phyloP scores from a whole-genome alignment of 2,329 filamentous ascomycete species.

The Alternaria sp. region DNA sequence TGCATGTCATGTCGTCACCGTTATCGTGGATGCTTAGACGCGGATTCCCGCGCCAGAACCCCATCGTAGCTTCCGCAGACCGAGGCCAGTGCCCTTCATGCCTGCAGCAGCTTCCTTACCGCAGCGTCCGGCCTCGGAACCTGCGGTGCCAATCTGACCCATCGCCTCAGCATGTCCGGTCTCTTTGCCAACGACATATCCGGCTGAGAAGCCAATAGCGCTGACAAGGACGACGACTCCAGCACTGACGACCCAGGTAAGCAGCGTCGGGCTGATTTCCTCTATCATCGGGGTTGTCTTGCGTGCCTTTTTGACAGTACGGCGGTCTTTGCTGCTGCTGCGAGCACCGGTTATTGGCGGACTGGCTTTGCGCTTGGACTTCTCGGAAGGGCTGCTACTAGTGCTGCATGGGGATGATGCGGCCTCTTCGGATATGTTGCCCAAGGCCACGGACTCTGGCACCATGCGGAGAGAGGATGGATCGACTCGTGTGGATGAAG shows the following conservation, averaged over 20 bases:
- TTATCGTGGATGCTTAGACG: conserved; percentile 8
- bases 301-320: conserved; percentile 53
- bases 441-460: conserved; percentile 64
- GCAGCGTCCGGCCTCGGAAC: conserved; percentile 41
- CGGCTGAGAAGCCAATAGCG: conserved; percentile 69
- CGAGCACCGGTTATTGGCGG: conserved; percentile 38
- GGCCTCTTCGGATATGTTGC: conserved; percentile 44
- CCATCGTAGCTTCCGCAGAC: conserved; percentile 43
- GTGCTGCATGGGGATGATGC: conserved; percentile 35
- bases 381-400: conserved; percentile 44
- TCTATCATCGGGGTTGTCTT: conserved; percentile 44
- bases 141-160: conserved; percentile 38
- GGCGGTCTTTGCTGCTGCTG: conserved; percentile 54
- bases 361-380: conserved; percentile 55
- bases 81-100: conserved; percentile 35
- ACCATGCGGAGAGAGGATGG: conserved; percentile 64
- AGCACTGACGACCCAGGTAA: conserved; percentile 71
- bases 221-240: conserved; percentile 69
- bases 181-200: conserved; percentile 67
- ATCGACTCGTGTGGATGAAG: conserved; percentile 51
- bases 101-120: conserved; percentile 41
- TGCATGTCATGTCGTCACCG: background rate
- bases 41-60: conserved; percentile 34
- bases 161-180: conserved; percentile 60
- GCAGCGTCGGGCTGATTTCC: conserved; percentile 63